Conservation (phyloP, 179 eudicot species). For the Nepenthes alata region DNA sequence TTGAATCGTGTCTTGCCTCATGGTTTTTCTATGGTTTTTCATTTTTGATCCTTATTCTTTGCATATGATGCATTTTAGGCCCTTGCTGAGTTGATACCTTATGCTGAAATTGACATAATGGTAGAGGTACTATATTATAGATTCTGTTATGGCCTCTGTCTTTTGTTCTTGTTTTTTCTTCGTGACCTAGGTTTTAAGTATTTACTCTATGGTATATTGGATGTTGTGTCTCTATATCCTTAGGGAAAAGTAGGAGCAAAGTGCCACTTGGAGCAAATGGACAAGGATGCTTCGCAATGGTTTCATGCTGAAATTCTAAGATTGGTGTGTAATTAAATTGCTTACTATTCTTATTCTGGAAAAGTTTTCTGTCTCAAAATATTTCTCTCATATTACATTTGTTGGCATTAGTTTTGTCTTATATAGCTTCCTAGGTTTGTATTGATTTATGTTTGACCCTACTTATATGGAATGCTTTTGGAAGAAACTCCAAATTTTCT, state of each 20-base stretch:
- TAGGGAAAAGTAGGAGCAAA: conserved; percentile 27
- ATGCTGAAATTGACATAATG: conserved; percentile 64
- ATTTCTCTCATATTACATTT: no score
- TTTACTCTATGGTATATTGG: neutral
- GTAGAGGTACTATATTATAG: conserved; percentile 42
- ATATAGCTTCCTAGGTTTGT: no score
- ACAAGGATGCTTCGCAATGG: conserved; percentile 29
- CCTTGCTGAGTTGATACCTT: conserved; percentile 49
- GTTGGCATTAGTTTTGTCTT: no score
- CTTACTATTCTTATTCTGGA: neutral
- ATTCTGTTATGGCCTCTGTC: neutral
- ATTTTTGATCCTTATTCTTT: conserved; percentile 2
- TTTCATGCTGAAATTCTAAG: conserved; percentile 42
- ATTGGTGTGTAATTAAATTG: conserved; percentile 36
- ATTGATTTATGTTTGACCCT: no score
- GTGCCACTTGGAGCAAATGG: conserved; percentile 9
- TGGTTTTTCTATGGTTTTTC: neutral
- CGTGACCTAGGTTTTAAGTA: neutral
- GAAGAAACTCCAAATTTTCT: no score
- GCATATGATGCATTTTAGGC: conserved; percentile 25
- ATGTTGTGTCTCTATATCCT: conserved; percentile 8
- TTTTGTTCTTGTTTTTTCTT: neutral
- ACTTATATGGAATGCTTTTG: no score
- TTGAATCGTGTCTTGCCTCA: neutral
- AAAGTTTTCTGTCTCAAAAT: no score